Percentiles rank a stretch among this genome's conserved stretches.
These are phyloP conservation scores for Schizosaccharomyces versatilis DNA, from an alignment of 1,139 yeast genomes.

Conservation along the genomic window DNA sequence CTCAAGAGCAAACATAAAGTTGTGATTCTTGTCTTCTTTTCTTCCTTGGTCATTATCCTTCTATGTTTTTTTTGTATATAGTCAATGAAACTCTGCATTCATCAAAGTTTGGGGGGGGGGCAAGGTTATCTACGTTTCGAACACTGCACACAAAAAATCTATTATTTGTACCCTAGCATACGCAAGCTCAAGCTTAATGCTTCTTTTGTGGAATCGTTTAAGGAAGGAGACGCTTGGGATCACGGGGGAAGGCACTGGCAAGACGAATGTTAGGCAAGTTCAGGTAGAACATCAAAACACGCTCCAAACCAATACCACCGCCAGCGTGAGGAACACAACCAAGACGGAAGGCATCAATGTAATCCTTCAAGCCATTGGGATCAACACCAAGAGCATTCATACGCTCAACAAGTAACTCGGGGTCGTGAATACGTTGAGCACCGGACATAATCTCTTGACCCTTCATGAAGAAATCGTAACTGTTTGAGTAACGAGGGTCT, in stretches of 20 bases:
- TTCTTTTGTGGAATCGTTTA: constrained; percentile 10
- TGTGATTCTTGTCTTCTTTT: too few species aligned
- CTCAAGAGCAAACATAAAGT: too few species aligned
- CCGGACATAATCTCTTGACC: constrained; percentile 98
- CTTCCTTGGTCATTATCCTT: too few species aligned
- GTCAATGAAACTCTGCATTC: too few species aligned
- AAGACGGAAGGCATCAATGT: constrained; percentile 73
- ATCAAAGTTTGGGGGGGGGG: too few species aligned
- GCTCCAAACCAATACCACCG: constrained; percentile 97
- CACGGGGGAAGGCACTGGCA: constrained; percentile 96
- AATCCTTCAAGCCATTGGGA: constrained; percentile 70
- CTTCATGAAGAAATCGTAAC: constrained; percentile 96
- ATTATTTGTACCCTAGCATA: too few species aligned
- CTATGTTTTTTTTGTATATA: too few species aligned
- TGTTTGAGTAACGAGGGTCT: constrained; percentile 33
- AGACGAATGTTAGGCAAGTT: constrained; percentile 93
- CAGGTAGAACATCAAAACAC: constrained; percentile 94
- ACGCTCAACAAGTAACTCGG: constrained; percentile 58
- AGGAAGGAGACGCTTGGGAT: constrained; percentile 83
- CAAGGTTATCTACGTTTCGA: too few species aligned
- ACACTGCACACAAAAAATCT: too few species aligned
- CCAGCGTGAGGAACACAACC: constrained; percentile 99
- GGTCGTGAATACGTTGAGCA: constrained; percentile 96
- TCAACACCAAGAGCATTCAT: constrained; percentile 66
- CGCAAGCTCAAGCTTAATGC: too few species aligned